Evolutionary conservation across 2,329 filamentous ascomycete species (phyloP).

Genomic region (Neocucurbitaria cava): DNA sequence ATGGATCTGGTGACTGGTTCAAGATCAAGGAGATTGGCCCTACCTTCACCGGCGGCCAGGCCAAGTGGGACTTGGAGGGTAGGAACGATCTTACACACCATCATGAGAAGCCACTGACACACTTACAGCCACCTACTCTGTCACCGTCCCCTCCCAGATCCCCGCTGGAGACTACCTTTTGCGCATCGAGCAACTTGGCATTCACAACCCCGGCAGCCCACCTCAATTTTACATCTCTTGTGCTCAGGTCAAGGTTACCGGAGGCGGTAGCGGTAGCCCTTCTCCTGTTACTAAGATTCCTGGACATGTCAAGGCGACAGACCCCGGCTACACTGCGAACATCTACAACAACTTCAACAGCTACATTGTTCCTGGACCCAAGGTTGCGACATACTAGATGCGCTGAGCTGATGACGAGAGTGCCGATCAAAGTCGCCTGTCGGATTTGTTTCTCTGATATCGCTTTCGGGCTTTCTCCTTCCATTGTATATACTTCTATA

Average conservation of each 20-base stretch:
- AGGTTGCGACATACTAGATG: slow-evolving; percentile 45
- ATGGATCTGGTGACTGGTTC: slow-evolving; percentile 49
- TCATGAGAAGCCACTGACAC: slow-evolving; percentile 13
- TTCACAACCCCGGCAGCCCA: slow-evolving; percentile 50
- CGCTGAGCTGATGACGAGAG: neutral
- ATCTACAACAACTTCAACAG: slow-evolving; percentile 49
- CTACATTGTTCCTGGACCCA: slow-evolving; percentile 46
- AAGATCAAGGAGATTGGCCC: slow-evolving; percentile 51
- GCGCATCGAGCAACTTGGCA: slow-evolving; percentile 57
- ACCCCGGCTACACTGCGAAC: slow-evolving; percentile 48
- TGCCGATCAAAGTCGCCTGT: neutral
- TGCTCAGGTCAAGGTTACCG: slow-evolving; percentile 57
- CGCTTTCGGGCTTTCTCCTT: slow-evolving; percentile 4
- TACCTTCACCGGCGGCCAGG: slow-evolving; percentile 42
- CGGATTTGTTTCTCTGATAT: neutral
- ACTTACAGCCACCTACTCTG: slow-evolving; percentile 39
- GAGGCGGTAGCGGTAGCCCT: slow-evolving; percentile 37
- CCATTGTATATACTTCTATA: slow-evolving; percentile 16
- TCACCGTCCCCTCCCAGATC: slow-evolving; percentile 51
- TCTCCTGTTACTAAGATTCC: slow-evolving; percentile 42
- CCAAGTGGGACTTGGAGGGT: slow-evolving; percentile 43
- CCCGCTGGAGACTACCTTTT: slow-evolving; percentile 57
- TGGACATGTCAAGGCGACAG: slow-evolving; percentile 42
- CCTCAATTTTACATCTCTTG: slow-evolving; percentile 50
- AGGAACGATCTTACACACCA: slow-evolving; percentile 10